Base-by-base conservation (phyloP, 805 yeast species). In the Helenozyma rhizophorensis region DNA sequence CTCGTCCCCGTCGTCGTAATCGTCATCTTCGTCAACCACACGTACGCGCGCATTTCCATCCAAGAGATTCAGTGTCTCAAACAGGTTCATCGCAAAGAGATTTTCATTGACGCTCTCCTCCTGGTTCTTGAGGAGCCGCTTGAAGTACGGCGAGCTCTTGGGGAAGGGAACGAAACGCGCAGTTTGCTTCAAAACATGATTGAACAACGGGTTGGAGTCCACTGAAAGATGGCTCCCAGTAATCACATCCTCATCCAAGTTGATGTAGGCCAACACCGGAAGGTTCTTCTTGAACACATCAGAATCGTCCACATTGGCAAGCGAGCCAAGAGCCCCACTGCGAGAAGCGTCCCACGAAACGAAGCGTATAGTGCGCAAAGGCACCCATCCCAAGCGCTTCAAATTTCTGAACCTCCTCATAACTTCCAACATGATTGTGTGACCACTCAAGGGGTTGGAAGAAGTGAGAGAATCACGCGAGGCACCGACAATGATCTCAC, bases 341-440 rank as follows among this genome's bases (percentile, higher is more conserved):
- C 51, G 50, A 6, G 60, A 46, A 2, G 63, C 70, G 37, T 66
- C 72, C 66, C 69, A 65, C 1, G 67, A 60, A 3, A 65, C 53
- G 44, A 66, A 64, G 32, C 59, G 54, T 24, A 66, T 58, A 9
- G 51, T 55, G 26, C 72, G 50, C 21, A 65, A 46, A 1, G 72
- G 72, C 37, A 54, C 59, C 72, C 72, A 66, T 2, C 72, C 72
- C 27, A 54, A 28, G 19, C 47, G 40, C 12, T 43, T 46, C 33
- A 66, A 49, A 30, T 51, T 45, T 14, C 56, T 53, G 31, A 56
- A 57, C 28, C 60, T 56, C 12, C 65, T 45, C 58, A 66, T 56
- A 5, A 62, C 53, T 35, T 66, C 71, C 23, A 66, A 48, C 37
- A 66, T 39, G 13, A 66, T 44, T 1, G 62, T 70, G 34, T 65